Base-by-base conservation (phyloP, 495 filamentous ascomycete genomes). In the Rostrohypoxylon terebratum region DNA sequence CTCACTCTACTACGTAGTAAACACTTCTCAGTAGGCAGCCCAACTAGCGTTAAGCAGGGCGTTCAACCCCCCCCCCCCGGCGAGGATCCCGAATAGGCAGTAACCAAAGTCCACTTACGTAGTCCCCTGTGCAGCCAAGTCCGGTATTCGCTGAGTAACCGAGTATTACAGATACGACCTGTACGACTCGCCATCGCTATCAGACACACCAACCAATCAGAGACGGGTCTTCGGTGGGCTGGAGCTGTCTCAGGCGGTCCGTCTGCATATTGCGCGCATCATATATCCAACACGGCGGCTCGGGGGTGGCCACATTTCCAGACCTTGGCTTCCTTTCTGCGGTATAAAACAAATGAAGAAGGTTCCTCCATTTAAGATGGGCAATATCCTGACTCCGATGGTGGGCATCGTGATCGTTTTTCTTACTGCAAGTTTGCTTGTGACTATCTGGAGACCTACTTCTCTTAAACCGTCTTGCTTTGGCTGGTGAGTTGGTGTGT, bases 221-320 rank as follows among this genome's bases (percentile, higher is more conserved):
- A 5, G 8, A 5, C 38, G 34, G 5, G n/a, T 53, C 44, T 13
- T 55, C 8, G 14, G 33, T 45, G 28, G 23, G 21, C 40, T 34
- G 69, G 14, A 36, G 36, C 23, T 61, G 31, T 73, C 55, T 68
- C 45, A 38, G 44, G 55, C 70, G 65, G 70, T 20, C 65, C 65
- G 62, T 63, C 42, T 61, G 51, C 42, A 59, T 23, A 74, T 74
- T 70, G 63, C 62, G 66, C 64, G 71, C 71, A 74, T 69, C 31
- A 16, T 70, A 63, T 70, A 67, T 63, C 66, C 66, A 74, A 61
- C 71, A 7, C 40, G 62, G 62, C 66, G 66, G 71, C 57, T 74
- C 62, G 66, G 61, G 61, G 55, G 34, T 66, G 55, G 54, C 55
- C 28, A 51, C 14, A 33, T 58, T 38, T 42, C 34, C 38, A 62